These are phyloP conservation scores for Aspergillus pseudoviridinutans DNA, from an alignment of 2,329 filamentous ascomycete species.

Conservation along the genomic window DNA sequence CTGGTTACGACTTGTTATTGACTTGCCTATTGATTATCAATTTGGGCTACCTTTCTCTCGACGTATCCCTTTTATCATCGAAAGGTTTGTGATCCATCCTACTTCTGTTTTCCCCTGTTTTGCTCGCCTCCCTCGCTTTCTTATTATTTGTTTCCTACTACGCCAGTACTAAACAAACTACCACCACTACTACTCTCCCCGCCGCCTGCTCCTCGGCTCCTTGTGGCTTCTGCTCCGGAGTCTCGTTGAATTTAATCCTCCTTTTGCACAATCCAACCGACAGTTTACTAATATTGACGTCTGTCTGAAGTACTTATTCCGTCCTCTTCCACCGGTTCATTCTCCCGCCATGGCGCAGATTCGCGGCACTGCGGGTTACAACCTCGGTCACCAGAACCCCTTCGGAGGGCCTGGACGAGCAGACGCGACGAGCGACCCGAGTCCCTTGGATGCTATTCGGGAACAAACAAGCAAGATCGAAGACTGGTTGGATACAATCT, in stretches of 20 bases:
- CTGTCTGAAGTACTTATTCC: slow-evolving; percentile 1
- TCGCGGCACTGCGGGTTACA: slow-evolving; percentile 73
- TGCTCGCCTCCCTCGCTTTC: neutral
- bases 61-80: neutral
- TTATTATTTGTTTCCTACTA: neutral
- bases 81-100: neutral
- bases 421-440: slow-evolving; percentile 64
- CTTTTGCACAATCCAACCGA: neutral
- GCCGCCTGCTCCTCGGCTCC: neutral
- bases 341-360: slow-evolving; percentile 46
- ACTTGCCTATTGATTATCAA: neutral
- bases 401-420: slow-evolving; percentile 60
- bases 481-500: slow-evolving; percentile 79
- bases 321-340: slow-evolving; percentile 3
- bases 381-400: slow-evolving; percentile 70
- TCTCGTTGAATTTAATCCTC: slow-evolving; percentile 2
- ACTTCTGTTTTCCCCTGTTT: neutral
- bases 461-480: slow-evolving; percentile 98
- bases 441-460: slow-evolving; percentile 80
- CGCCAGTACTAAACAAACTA: neutral
- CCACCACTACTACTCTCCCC: neutral
- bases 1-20: neutral
- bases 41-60: neutral
- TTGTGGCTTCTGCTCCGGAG: neutral
- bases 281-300: neutral